These are phyloP conservation scores for Pouteria campechiana DNA, from an alignment of 179 eudicot genomes.

Conservation along the genomic window DNA sequence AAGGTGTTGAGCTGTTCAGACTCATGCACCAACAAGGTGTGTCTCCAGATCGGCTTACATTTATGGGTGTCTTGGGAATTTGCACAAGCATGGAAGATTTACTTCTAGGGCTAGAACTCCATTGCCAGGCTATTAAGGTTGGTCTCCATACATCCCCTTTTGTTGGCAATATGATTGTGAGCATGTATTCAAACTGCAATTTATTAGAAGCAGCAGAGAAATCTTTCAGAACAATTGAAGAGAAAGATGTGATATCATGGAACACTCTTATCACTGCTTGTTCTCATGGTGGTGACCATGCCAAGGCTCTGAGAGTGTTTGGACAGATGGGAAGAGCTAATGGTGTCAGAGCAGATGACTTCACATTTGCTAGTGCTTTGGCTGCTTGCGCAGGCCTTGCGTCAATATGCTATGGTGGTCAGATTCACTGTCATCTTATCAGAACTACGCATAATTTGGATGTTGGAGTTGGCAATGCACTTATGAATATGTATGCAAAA, in stretches of 20 bases:
- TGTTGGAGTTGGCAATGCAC: constrained; percentile 34
- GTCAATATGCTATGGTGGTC: constrained; percentile 32
- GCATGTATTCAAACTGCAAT: constrained; percentile 30
- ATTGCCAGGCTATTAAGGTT: constrained; percentile 28
- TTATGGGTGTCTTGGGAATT: constrained; percentile 23
- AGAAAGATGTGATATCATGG: constrained; percentile 53
- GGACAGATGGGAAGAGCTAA: constrained; percentile 17
- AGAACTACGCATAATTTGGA: constrained; percentile 25
- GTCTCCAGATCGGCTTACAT: constrained; percentile 36
- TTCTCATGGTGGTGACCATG: constrained; percentile 16
- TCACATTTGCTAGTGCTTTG: constrained; percentile 39
- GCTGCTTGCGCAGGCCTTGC: constrained; percentile 38
- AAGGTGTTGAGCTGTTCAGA: constrained; percentile 27
- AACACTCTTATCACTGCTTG: constrained; percentile 35
- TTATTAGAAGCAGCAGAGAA: constrained; percentile 28
- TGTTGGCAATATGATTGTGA: constrained; percentile 30
- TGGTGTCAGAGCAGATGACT: constrained; percentile 29
- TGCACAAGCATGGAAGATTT: constrained; percentile 17
- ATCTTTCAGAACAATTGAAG: constrained; percentile 24
- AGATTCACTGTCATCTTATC: constrained; percentile 35
- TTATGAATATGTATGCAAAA: constrained; percentile 59
- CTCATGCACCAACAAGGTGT: constrained; percentile 30
- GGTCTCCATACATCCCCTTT: constrained; percentile 28
- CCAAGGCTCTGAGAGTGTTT: constrained; percentile 28
- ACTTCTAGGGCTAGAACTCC: constrained; percentile 24